Conservation (phyloP, 2,329 filamentous ascomycete species). For the Sclerotinia nivalis region DNA sequence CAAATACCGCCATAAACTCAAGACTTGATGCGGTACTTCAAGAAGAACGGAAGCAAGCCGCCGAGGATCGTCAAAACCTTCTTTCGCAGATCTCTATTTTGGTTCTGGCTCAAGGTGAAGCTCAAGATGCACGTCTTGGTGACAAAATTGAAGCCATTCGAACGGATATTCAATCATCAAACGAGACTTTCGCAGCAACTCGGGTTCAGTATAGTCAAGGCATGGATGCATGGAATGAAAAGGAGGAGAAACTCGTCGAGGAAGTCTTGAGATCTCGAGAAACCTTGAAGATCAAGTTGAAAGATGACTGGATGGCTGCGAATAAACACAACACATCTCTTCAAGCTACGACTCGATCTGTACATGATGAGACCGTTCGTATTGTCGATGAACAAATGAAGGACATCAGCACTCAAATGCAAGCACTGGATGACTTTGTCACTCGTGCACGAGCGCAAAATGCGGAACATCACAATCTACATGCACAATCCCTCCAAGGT, state of each 20-base stretch:
- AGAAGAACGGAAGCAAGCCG: constrained; percentile 73
- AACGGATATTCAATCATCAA: constrained; percentile 64
- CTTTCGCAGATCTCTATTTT: constrained; percentile 76
- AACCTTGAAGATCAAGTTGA: constrained; percentile 75
- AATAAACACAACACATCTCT: constrained; percentile 82
- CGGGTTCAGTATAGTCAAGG: constrained; percentile 66
- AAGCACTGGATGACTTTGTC: constrained; percentile 87
- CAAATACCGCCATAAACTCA: constrained; percentile 66
- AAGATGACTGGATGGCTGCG: constrained; percentile 80
- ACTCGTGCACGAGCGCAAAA: constrained; percentile 79
- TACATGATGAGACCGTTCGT: constrained; percentile 85
- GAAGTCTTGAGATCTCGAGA: constrained; percentile 74
- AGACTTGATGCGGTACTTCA: constrained; percentile 69
- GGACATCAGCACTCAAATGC: constrained; percentile 86
- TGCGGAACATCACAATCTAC: constrained; percentile 70
- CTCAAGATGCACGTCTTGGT: constrained; percentile 70
- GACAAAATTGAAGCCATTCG: constrained; percentile 63
- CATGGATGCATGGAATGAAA: constrained; percentile 73
- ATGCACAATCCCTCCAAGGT: constrained; percentile 63
- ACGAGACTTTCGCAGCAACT: constrained; percentile 63
- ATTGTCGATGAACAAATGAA: constrained; percentile 88
- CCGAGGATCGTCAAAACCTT: constrained; percentile 71
- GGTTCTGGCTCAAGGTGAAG: constrained; percentile 70
- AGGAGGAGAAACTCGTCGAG: constrained; percentile 67
- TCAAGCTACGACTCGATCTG: constrained; percentile 77